These are phyloP conservation scores for Microcera coccophila DNA, from an alignment of 2,329 filamentous ascomycete species.

Conservation along the genomic window DNA sequence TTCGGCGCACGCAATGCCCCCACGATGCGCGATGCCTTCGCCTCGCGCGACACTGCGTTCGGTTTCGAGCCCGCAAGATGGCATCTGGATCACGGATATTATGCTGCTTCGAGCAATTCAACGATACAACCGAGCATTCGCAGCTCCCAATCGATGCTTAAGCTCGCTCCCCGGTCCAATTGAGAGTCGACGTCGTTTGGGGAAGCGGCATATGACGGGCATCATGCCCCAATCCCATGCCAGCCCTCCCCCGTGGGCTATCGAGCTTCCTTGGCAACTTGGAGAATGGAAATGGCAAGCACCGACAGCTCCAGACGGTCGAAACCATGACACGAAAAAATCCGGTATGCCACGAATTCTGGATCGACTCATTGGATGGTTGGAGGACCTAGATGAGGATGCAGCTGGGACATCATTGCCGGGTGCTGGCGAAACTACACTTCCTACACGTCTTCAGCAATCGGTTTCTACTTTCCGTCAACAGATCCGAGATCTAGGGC, in stretches of 20 bases:
- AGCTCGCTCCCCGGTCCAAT: constrained; percentile 51
- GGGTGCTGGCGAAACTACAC: neutral
- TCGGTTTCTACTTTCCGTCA: neutral
- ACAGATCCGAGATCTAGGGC: neutral
- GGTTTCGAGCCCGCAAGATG: constrained; percentile 16
- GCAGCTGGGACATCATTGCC: neutral
- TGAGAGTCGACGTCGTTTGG: constrained; percentile 51
- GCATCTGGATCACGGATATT: constrained; percentile 32
- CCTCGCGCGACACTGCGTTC: constrained; percentile 21
- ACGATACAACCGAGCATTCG: constrained; percentile 23
- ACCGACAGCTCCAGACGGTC: constrained; percentile 36
- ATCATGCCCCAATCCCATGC: constrained; percentile 39
- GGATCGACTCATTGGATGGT: constrained; percentile 29
- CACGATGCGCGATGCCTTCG: constrained; percentile 26
- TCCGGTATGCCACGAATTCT: constrained; percentile 18
- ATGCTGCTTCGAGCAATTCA: constrained; percentile 33
- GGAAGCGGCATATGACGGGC: constrained; percentile 52
- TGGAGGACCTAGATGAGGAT: constrained; percentile 15
- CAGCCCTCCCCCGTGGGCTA: constrained; percentile 44
- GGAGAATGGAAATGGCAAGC: constrained; percentile 51
- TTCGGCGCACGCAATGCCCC: no score
- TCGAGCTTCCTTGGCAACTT: constrained; percentile 42
- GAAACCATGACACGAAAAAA: constrained; percentile 20
- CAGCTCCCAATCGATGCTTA: constrained; percentile 26
- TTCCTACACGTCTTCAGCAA: neutral